Evolutionary conservation across 2,329 filamentous ascomycete species (phyloP), one percentile per base, ranked within the genome.

Genomic region (Pseudophaeomoniella oleicola): DNA sequence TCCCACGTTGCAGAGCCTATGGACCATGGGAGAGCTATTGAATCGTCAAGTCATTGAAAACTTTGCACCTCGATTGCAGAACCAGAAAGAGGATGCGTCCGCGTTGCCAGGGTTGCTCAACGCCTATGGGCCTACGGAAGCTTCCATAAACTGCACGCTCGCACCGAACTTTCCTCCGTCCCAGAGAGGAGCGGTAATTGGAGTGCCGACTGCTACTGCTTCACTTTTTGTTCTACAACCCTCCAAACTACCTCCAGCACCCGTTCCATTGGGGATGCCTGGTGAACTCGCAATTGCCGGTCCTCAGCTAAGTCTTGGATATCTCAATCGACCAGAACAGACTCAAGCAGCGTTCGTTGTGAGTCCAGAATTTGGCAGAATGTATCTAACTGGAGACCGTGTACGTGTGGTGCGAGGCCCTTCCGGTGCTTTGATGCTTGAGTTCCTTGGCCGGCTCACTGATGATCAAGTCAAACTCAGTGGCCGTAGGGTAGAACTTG

Each of bases 201-300:
- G 30, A 14, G 19, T 42, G 14, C 34, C 47, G 33, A 37, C 37
- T 12, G 36, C 43, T 13, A 34, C 29, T 14, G 42, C 50, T 12
- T 36, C n/a, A 29, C 16, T 40, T 15, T 65, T 61, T 58, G 44
- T 67, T 16, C 52, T 61, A 4, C 55, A 66, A 34, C 50, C 47
- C 13, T 55, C 59, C 3, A 42, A 48, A 4, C 50, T 62, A 16
- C 51, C 54, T 14, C 46, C 62, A 22, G 50, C 30, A n/a, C 48
- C 58, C 4, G 43, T 86, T 0, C 83, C 83, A 0, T 53, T 71
- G 4, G 84, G 85, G 2, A 80, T 74, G 42, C 63, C 84, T 12
- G 87, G 87, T 9, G 86, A 94, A 53, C 66, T 93, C 4, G 92
- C 82, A 49, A 90, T 93, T 53, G 85, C 84, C 11, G 87, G 86